Percentiles rank a stretch among this genome's conserved stretches.
phyloP scores from a whole-genome alignment of 805 yeast species.

The Geotrichum ghanense region DNA sequence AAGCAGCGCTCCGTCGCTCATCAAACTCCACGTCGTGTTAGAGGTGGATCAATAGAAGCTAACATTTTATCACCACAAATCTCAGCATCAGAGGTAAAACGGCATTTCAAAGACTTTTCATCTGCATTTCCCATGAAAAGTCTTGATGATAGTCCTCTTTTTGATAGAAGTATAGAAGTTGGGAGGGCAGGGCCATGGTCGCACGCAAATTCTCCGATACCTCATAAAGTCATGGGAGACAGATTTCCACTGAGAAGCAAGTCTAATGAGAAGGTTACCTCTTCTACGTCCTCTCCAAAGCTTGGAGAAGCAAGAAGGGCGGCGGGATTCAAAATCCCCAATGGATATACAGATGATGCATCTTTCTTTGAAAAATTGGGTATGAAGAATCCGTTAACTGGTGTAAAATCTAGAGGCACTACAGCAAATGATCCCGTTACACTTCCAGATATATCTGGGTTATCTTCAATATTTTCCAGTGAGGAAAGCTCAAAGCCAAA shows the following conservation, averaged over 20 bases:
- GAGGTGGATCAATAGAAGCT: no score
- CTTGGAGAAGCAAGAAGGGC: not conserved
- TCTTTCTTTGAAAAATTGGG: slow-evolving; percentile 7
- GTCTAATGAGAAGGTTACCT: slow-evolving; percentile 1
- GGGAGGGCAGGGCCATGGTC: slow-evolving; percentile 3
- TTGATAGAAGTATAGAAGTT: slow-evolving; percentile 6
- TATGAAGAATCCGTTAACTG: not conserved
- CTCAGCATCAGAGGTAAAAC: slow-evolving; percentile 5
- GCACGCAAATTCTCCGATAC: slow-evolving; percentile 3
- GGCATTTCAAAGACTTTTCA: slow-evolving; percentile 9
- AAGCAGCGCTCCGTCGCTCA: no score
- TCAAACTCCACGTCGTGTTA: no score
- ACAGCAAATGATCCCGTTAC: not conserved
- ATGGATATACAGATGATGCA: slow-evolving; percentile 12
- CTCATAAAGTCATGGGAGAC: slow-evolving; percentile 5
- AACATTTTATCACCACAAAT: slow-evolving; percentile 9
- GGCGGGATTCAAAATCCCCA: slow-evolving; percentile 10
- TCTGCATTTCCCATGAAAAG: slow-evolving; percentile 4
- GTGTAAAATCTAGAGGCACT: not conserved
- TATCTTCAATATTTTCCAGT: slow-evolving; percentile 12
- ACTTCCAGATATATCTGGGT: slow-evolving; percentile 12
- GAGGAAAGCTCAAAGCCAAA: slow-evolving; percentile 5
- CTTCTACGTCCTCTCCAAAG: not conserved
- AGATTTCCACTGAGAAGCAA: not conserved
- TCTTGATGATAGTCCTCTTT: slow-evolving; percentile 2